A percentile compares a stretch with the other conserved stretches of the same genome.
phyloP scores from a whole-genome alignment of 176 grass and related monocot species.

The Oryza brachyantha region DNA sequence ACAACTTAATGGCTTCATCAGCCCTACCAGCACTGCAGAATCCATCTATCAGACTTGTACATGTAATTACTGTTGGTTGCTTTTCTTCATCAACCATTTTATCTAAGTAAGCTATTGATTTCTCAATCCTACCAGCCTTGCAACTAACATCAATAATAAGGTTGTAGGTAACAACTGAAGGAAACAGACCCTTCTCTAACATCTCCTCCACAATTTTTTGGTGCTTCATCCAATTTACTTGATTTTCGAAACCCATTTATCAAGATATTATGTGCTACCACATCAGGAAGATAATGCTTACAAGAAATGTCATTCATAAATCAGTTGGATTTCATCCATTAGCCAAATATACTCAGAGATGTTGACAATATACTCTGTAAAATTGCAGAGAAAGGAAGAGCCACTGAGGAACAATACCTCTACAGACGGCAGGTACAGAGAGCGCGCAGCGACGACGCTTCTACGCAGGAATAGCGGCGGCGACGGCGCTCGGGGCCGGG shows the following conservation, averaged over 20 bases:
- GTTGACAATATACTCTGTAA: too few relatives aligned
- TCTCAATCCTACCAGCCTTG: constrained; percentile 64
- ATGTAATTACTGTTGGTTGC: constrained; percentile 66
- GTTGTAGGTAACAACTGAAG: constrained; percentile 84
- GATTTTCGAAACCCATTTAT: constrained; percentile 80
- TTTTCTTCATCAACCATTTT: constrained; percentile 75
- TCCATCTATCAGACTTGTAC: constrained; percentile 87
- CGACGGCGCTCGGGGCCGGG: too few relatives aligned
- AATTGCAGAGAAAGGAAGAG: too few relatives aligned
- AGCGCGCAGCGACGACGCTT: too few relatives aligned
- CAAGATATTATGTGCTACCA: constrained; percentile 91
- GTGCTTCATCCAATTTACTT: constrained; percentile 62
- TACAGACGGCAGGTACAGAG: too few relatives aligned
- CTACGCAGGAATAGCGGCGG: too few relatives aligned
- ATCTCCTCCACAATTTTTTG: constrained; percentile 78
- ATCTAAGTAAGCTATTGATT: constrained; percentile 54
- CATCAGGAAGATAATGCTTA: constrained; percentile 81
- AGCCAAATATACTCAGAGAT: too few relatives aligned
- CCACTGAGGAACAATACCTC: too few relatives aligned
- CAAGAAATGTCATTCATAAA: constrained; percentile 63
- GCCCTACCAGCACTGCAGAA: constrained; percentile 52
- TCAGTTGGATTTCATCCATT: too few relatives aligned
- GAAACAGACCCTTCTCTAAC: constrained; percentile 59
- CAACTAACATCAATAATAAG: constrained; percentile 92
- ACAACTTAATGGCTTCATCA: constrained; percentile 56